phyloP scores from a whole-genome alignment of 345 rosid genomes.

The Odontarrhena argentea region DNA sequence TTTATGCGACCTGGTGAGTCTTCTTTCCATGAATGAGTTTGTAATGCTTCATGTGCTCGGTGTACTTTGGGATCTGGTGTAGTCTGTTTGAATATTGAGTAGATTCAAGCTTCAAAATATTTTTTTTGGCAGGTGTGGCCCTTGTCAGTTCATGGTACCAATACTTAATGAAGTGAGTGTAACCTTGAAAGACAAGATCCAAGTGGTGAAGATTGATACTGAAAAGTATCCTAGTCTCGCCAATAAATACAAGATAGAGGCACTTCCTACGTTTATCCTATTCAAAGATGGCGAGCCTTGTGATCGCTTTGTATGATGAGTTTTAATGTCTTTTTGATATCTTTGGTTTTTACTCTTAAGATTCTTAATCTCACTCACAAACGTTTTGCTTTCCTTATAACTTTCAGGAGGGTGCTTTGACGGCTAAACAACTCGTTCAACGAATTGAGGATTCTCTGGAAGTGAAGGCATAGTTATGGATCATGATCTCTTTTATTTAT shows the following conservation, averaged over 20 bases:
- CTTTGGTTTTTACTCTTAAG: not conserved
- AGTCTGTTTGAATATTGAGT: slow-evolving; percentile 19
- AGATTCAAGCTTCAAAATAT: not conserved
- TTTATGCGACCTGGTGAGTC: slow-evolving; percentile 85
- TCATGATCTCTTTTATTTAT: slow-evolving; percentile 8
- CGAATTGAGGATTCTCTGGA: slow-evolving; percentile 68
- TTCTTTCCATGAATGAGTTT: not conserved
- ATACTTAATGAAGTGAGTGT: slow-evolving; percentile 72
- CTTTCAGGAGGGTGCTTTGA: slow-evolving; percentile 83
- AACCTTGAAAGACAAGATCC: slow-evolving; percentile 69
- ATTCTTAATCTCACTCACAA: slow-evolving; percentile 6
- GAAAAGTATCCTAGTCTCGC: slow-evolving; percentile 90
- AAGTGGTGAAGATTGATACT: slow-evolving; percentile 87
- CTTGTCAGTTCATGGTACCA: slow-evolving; percentile 92
- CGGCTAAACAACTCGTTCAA: slow-evolving; percentile 67
- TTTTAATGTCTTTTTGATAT: not conserved
- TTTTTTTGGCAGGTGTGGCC: slow-evolving; percentile 76
- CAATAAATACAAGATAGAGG: slow-evolving; percentile 67
- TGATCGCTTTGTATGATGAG: slow-evolving; percentile 85
- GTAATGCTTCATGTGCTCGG: not conserved
- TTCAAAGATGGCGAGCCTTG: slow-evolving; percentile 82
- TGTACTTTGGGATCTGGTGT: slow-evolving; percentile 1
- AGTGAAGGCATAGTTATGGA: slow-evolving; percentile 57
- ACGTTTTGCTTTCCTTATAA: not conserved
- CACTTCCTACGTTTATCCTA: slow-evolving; percentile 85